A percentile compares a stretch with the other conserved stretches of the same genome.
These are phyloP conservation scores for Solanum appendiculatum DNA, from an alignment of 257 asterid genomes.

Conservation along the genomic window DNA sequence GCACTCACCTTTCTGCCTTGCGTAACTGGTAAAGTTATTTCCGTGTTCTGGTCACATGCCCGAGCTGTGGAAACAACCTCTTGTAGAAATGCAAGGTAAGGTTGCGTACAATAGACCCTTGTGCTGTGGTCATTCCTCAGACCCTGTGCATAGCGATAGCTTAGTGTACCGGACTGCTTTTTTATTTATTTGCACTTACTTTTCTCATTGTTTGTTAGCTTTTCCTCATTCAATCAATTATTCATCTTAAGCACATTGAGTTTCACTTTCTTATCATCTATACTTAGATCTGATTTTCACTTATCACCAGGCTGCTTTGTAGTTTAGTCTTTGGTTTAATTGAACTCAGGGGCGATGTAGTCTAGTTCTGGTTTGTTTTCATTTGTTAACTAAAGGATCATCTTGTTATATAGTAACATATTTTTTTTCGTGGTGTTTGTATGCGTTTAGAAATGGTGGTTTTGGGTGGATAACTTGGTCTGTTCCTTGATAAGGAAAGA, in stretches of 20 bases:
- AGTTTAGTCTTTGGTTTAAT: neutral
- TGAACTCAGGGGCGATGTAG: neutral
- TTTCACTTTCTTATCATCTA: neutral
- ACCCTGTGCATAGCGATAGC: no score
- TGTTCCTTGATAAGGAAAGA: neutral
- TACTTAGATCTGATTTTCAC: neutral
- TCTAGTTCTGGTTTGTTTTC: neutral
- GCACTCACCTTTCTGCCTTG: neutral
- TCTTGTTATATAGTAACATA: neutral
- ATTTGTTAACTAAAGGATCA: neutral
- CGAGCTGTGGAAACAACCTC: no score
- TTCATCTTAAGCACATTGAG: neutral
- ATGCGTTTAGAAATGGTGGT: neutral
- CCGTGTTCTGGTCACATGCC: no score
- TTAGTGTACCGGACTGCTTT: no score
- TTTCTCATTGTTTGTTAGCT: neutral
- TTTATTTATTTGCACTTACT: neutral
- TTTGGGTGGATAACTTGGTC: neutral
- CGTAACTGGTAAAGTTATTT: no score
- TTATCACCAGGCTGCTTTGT: neutral
- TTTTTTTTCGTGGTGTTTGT: neutral
- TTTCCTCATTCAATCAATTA: neutral
- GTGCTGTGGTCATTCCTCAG: no score
- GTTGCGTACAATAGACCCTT: no score
- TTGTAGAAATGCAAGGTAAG: no score